These are phyloP conservation scores for Ogataea trehaloabstinens DNA, from an alignment of 805 yeast species.

Conservation along the genomic window DNA sequence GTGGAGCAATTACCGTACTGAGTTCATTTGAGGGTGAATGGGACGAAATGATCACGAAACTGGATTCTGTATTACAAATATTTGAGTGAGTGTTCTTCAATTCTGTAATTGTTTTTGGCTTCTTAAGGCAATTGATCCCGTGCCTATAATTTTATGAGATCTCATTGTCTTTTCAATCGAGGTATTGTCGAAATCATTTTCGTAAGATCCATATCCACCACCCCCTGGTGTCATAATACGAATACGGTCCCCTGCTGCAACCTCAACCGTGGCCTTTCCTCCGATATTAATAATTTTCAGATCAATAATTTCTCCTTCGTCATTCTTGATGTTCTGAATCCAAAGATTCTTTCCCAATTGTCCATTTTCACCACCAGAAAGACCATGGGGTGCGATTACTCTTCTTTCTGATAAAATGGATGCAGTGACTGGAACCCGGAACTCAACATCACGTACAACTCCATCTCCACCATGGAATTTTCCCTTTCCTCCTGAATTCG, in stretches of 20 bases:
- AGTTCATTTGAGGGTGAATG: slow-evolving; percentile 84
- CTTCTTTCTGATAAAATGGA: slow-evolving; percentile 87
- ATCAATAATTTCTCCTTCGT: slow-evolving; percentile 31
- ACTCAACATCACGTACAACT: slow-evolving; percentile 80
- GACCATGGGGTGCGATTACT: slow-evolving; percentile 80
- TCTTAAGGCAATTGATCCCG: slow-evolving; percentile 33
- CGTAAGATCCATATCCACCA: slow-evolving; percentile 67
- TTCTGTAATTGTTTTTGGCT: slow-evolving; percentile 31
- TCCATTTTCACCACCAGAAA: slow-evolving; percentile 80
- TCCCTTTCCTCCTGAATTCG: slow-evolving; percentile 81
- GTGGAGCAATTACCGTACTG: slow-evolving; percentile 93
- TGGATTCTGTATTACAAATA: slow-evolving; percentile 76
- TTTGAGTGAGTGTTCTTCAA: slow-evolving; percentile 36
- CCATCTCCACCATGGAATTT: slow-evolving; percentile 79
- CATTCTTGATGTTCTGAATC: slow-evolving; percentile 33
- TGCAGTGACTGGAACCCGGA: slow-evolving; percentile 65
- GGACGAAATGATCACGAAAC: slow-evolving; percentile 84
- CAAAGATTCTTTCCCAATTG: slow-evolving; percentile 64
- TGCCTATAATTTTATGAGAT: slow-evolving; percentile 19
- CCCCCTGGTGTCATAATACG: slow-evolving; percentile 81
- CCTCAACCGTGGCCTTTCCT: slow-evolving; percentile 64
- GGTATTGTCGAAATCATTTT: slow-evolving; percentile 1
- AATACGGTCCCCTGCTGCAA: slow-evolving; percentile 62
- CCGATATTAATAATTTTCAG: slow-evolving; percentile 53
- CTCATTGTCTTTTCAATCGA: slow-evolving; percentile 9